A percentile compares a stretch with the other conserved stretches of the same genome.
Conservation (phyloP, 768 basidiomycete genomes). For the Mycena albidolilacea region DNA sequence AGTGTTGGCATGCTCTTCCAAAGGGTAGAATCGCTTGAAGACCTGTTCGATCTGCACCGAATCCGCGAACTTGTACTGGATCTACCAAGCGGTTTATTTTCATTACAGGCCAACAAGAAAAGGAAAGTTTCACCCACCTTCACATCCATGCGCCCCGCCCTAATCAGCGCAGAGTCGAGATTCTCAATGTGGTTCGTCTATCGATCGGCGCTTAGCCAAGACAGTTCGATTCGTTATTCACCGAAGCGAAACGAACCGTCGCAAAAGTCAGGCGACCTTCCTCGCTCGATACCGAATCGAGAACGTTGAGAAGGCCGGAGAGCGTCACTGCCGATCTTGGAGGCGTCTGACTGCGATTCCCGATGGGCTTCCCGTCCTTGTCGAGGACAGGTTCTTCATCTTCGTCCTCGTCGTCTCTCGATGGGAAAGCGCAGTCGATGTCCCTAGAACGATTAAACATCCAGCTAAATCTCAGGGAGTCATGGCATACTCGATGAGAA, state of each 20-base stretch:
- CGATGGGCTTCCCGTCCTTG: slow-evolving; percentile 26
- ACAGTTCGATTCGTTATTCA: too few relatives aligned
- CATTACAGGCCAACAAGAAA: too few relatives aligned
- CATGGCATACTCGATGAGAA: slow-evolving; percentile 3
- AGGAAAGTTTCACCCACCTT: background rate
- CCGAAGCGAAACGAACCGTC: slow-evolving; percentile 3
- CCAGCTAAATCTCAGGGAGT: too few relatives aligned
- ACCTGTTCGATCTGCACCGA: slow-evolving; percentile 22
- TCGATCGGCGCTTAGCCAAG: too few relatives aligned
- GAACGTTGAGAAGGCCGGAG: slow-evolving; percentile 21
- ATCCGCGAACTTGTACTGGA: slow-evolving; percentile 30
- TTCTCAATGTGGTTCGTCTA: slow-evolving; percentile 35
- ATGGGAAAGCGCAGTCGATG: slow-evolving; percentile 38
- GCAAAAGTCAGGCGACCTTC: slow-evolving; percentile 28
- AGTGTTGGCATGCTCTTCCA: background rate
- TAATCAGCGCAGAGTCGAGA: slow-evolving; percentile 31
- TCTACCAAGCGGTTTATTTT: background rate
- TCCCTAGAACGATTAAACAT: slow-evolving; percentile 9
- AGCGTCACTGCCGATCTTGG: slow-evolving; percentile 19
- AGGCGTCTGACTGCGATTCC: background rate
- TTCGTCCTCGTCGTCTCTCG: slow-evolving; percentile 26
- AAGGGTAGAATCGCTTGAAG: slow-evolving; percentile 31
- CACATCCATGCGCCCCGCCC: slow-evolving; percentile 34
- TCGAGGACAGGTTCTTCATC: slow-evolving; percentile 27
- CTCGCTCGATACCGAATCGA: slow-evolving; percentile 31